Percentiles rank a stretch among this genome's conserved stretches.
Conservation (phyloP, 345 rosid species). For the Cardamine occulta region DNA sequence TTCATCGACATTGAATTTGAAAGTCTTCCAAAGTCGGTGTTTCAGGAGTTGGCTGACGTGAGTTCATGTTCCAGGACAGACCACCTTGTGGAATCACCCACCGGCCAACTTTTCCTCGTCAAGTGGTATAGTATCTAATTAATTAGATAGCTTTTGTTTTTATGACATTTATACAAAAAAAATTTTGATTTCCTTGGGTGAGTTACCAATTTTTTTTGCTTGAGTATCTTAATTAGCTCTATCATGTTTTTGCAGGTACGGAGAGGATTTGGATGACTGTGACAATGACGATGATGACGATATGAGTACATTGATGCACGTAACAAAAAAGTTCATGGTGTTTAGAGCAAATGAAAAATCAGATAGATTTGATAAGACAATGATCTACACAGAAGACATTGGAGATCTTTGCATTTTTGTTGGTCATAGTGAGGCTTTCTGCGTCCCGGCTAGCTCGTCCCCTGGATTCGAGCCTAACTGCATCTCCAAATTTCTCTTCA, state of each 20-base stretch:
- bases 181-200: no score
- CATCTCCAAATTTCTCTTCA: background rate
- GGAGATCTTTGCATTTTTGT: conserved; percentile 13
- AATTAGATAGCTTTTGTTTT: background rate
- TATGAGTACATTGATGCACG: no score
- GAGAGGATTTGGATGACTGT: no score
- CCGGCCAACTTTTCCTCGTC: conserved; percentile 17
- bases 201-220: no score
- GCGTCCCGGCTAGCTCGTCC: background rate
- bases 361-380: no score
- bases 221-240: no score
- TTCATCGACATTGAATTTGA: background rate
- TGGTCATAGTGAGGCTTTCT: conserved; percentile 13
- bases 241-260: no score
- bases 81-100: conserved; percentile 25
- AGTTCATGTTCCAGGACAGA: conserved; percentile 8
- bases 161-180: no score
- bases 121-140: conserved; percentile 18
- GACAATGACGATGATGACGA: no score
- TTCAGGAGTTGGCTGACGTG: background rate
- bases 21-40: background rate
- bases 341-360: no score
- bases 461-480: conserved; percentile 13
- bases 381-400: conserved; percentile 13
- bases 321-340: no score